phyloP scores from a whole-genome alignment of 2,329 filamentous ascomycete species.

The Aotearoamyces nothofagi region DNA sequence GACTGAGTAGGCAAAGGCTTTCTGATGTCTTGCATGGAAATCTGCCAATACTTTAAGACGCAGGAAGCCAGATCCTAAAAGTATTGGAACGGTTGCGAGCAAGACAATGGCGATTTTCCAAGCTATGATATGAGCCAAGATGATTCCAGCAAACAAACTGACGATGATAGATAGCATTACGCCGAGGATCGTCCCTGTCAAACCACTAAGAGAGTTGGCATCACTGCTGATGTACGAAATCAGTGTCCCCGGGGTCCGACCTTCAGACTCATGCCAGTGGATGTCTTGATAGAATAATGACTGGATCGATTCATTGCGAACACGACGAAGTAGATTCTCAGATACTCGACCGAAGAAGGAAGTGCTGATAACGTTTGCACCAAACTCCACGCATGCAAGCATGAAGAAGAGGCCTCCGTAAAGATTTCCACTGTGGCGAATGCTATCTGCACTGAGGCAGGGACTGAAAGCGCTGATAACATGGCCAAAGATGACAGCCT shows the following conservation, averaged over 20 bases:
- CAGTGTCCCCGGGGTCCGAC: conserved; percentile 43
- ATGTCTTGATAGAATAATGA: conserved; percentile 51
- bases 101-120: conserved; percentile 68
- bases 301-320: conserved; percentile 48
- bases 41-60: conserved; percentile 45
- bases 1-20: conserved; percentile 47
- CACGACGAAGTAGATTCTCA: conserved; percentile 48
- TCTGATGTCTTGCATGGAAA: conserved; percentile 47
- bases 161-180: conserved; percentile 52
- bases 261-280: conserved; percentile 55
- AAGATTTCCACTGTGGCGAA: conserved; percentile 18
- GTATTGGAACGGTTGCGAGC: conserved; percentile 49
- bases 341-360: conserved; percentile 37
- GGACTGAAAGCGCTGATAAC: conserved; percentile 34
- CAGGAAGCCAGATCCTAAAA: conserved; percentile 55
- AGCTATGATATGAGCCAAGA: conserved; percentile 53
- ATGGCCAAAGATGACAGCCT: conserved; percentile 40
- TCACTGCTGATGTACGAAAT: conserved; percentile 57
- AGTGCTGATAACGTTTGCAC: conserved; percentile 44
- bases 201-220: conserved; percentile 47
- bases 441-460: conserved; percentile 18
- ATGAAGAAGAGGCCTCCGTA: conserved; percentile 30
- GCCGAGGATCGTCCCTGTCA: conserved; percentile 57
- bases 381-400: conserved; percentile 28
- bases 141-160: conserved; percentile 53